These are phyloP conservation scores for Coemansia nantahalensis DNA, from an alignment of 192 early-diverging fungal genomes.

Conservation along the genomic window DNA sequence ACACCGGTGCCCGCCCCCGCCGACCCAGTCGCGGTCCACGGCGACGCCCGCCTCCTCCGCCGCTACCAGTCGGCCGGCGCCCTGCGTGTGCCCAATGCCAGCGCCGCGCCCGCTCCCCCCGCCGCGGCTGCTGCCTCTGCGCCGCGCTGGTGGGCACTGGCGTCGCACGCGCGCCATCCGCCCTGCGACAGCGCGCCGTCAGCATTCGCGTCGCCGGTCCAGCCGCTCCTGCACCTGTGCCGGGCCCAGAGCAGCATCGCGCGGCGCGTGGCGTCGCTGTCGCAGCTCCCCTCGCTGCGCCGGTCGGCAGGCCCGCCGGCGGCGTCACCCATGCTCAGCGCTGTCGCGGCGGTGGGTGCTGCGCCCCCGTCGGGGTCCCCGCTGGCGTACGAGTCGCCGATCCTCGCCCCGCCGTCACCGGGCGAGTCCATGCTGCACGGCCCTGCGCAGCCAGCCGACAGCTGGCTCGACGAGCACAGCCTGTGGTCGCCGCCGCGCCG, in stretches of 20 bases:
- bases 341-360: too few species aligned
- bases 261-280: conserved; percentile 41
- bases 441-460: too few species aligned
- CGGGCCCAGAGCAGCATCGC: conserved; percentile 28
- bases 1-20: conserved; percentile 17
- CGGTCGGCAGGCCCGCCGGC: too few species aligned
- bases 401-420: conserved; percentile 20
- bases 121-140: too few species aligned
- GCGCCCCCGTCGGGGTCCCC: conserved; percentile 24
- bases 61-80: conserved; percentile 49
- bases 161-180: not conserved
- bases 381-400: conserved; percentile 24
- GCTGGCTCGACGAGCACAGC: too few species aligned
- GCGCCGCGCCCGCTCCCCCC: not conserved
- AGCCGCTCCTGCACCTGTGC: conserved; percentile 25
- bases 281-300: conserved; percentile 36
- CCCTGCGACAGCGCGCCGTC: not conserved
- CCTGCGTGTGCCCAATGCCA: conserved; percentile 16
- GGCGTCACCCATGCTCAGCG: too few species aligned
- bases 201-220: not conserved
- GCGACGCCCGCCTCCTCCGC: conserved; percentile 23
- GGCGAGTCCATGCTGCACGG: conserved; percentile 15
- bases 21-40: not conserved
- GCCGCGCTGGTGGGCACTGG: conserved; percentile 4
- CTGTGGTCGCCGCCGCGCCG: not conserved